These are phyloP conservation scores for Solanum paucissectum DNA, from an alignment of 257 asterid species.

Conservation along the genomic window DNA sequence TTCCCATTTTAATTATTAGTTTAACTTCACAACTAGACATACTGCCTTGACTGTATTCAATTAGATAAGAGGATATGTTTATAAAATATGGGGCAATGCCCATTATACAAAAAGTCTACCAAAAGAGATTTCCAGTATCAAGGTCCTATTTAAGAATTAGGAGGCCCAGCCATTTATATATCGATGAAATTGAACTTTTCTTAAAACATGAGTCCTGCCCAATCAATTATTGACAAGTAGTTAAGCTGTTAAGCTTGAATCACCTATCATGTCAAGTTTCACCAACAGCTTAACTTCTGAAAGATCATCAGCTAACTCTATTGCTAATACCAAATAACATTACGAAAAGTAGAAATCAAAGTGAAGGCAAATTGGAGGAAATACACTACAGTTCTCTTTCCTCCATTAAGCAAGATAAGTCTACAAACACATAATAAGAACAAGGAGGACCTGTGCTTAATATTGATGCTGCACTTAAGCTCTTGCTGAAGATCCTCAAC, in stretches of 20 bases:
- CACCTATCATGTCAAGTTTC: not conserved
- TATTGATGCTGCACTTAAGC: slow-evolving; percentile 68
- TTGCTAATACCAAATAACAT: not conserved
- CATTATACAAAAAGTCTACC: not conserved
- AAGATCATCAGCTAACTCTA: not conserved
- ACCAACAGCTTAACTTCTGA: not conserved
- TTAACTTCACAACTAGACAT: not conserved
- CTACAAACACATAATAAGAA: not conserved
- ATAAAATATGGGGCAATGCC: not conserved
- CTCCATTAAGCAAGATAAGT: not conserved
- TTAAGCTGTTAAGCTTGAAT: not conserved
- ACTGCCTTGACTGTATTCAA: not conserved
- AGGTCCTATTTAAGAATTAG: not conserved
- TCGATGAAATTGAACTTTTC: not conserved
- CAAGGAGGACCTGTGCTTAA: slow-evolving; percentile 66
- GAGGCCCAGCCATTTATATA: not conserved
- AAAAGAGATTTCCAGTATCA: not conserved
- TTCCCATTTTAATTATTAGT: not conserved
- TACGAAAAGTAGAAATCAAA: not conserved
- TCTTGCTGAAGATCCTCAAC: slow-evolving; percentile 98
- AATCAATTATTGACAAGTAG: not conserved
- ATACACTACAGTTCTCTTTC: not conserved
- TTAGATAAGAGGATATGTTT: not conserved
- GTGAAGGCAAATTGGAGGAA: not conserved
- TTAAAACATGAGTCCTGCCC: not conserved